Conservation (phyloP, 176 grass and related monocot genomes). For the Carex kokanica region DNA sequence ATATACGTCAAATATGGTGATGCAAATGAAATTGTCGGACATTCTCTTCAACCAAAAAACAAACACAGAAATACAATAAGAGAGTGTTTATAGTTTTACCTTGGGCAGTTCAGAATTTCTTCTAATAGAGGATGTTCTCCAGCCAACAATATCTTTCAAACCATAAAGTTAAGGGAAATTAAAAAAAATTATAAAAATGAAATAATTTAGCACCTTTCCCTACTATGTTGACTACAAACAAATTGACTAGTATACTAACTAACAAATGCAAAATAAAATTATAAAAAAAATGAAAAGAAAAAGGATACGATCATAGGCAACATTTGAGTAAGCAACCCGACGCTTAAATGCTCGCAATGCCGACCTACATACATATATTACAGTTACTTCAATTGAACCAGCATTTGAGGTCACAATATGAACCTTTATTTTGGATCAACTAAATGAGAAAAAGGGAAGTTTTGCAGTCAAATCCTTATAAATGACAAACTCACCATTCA, state of each 20-base stretch:
- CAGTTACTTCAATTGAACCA: not conserved
- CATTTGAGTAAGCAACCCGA: constrained; percentile 89
- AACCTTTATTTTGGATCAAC: constrained; percentile 3
- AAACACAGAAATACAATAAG: constrained; percentile 16
- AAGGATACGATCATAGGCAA: constrained; percentile 70
- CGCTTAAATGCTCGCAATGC: constrained; percentile 79
- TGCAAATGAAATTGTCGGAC: constrained; percentile 8
- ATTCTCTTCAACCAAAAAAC: not conserved
- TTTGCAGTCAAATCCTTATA: not conserved
- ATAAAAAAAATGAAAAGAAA: constrained; percentile 5
- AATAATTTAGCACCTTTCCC: constrained; percentile 24
- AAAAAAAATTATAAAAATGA: constrained; percentile 32
- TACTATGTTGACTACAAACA: not conserved
- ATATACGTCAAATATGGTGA: constrained; percentile 12
- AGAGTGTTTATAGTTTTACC: constrained; percentile 33
- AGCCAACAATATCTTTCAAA: constrained; percentile 89
- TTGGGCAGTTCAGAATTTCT: constrained; percentile 73
- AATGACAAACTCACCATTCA: not conserved
- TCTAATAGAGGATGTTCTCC: constrained; percentile 98
- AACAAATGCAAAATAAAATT: not conserved
- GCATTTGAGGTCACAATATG: not conserved
- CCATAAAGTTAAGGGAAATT: constrained; percentile 44
- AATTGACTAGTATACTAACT: not conserved
- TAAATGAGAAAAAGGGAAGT: not conserved
- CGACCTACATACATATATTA: constrained; percentile 51